Percentiles rank a stretch among this genome's conserved stretches.
Conservation (phyloP, 2,329 filamentous ascomycete species). For the Pseudogymnoascus destructans region DNA sequence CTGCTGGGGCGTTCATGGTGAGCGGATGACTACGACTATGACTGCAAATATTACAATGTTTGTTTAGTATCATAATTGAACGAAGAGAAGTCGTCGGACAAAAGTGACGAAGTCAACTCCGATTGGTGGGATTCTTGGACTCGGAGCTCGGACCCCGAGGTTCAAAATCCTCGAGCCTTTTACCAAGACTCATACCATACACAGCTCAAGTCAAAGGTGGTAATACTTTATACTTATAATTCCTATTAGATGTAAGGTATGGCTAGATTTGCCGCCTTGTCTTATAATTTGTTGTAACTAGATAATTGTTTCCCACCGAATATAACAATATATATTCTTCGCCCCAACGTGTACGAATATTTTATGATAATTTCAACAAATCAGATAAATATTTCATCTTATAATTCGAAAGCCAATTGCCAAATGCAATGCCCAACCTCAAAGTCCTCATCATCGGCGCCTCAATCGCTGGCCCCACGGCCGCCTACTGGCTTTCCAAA, state of each 20-base stretch:
- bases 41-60: background rate
- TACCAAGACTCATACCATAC: background rate
- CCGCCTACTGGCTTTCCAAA: constrained; percentile 32
- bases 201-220: background rate
- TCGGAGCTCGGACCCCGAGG: constrained; percentile 4
- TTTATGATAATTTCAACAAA: background rate
- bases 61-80: background rate
- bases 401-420: background rate
- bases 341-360: too few species aligned
- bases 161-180: constrained; percentile 9
- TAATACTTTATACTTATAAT: background rate
- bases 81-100: background rate
- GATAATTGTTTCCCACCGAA: background rate
- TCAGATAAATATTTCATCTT: background rate
- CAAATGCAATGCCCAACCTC: background rate
- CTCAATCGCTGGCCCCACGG: constrained; percentile 26
- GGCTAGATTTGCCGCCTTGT: background rate
- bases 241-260: background rate
- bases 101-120: background rate
- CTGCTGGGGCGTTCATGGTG: background rate
- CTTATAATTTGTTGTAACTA: background rate
- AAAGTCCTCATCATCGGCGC: constrained; percentile 26
- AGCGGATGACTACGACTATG: background rate
- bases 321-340: background rate
- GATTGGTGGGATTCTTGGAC: constrained; percentile 7